Evolutionary conservation across 805 yeast genomes (phyloP), one percentile per base, ranked within the genome.

Genomic region (Pichia cephalocereana): DNA sequence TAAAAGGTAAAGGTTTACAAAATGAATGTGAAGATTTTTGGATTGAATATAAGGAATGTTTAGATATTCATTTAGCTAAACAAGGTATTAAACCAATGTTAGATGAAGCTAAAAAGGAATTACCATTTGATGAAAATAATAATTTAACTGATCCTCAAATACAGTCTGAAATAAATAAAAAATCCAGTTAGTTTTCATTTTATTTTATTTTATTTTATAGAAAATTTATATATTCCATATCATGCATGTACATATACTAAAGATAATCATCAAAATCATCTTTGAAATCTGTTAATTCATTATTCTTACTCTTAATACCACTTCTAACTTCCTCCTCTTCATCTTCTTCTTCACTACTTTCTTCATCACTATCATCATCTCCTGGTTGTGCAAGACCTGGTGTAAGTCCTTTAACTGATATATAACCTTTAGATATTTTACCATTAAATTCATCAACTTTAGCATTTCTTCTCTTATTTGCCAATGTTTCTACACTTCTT

Each of bases 1-100:
- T 85, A 43, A 76, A 76, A 52, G 82, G 81, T 34, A 72, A 76
- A 58, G 72, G 79, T 39, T 68, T 73, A 48, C 75, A 83, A 57
- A 91, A 91, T 63, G 97, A 91, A 66, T 93, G 99, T 67, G 83
- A 86, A 46, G 91, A 83, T 31, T 75, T 86, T 32, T 93, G 97
- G 96, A 77, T 78, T 50, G 82, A 79, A 46, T 93, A 93, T 65
- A 86, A 86, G 57, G 81, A 80, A n/a, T 93, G 99, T 68, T 82
- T 93, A 30, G 83, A 87, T 56, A 77, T 69, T 2, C 79, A 79
- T 38, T 69, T 89, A 54, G 78, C 82, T 27, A 78, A 77, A 49
- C 83, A 82, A 57, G 93, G 90, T 27, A 82, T 89, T 58, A 77
- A 83, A 60, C 83, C 88, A 6, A 83, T 86, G 77, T 70, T 89